Conservation (phyloP, 352 stramenopile species). For the Phytopythium litorale region DNA sequence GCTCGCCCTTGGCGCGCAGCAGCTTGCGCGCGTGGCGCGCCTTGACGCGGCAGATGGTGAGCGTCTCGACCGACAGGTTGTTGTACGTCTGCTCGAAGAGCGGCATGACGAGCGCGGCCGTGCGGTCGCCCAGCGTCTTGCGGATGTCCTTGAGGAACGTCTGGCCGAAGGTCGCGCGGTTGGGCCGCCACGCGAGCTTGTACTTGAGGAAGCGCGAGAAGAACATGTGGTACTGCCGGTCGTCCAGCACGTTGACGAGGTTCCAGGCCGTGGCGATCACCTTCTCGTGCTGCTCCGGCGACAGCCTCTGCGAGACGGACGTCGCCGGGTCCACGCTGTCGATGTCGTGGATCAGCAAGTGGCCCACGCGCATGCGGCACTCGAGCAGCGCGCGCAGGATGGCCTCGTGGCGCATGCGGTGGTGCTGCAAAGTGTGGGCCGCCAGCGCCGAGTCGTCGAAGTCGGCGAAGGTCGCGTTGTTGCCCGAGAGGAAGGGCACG, state of each 20-base stretch:
- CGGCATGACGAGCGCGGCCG: slow-evolving; percentile 67
- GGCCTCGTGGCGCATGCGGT: slow-evolving; percentile 76
- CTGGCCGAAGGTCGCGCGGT: slow-evolving; percentile 67
- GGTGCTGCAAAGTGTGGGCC: slow-evolving; percentile 61
- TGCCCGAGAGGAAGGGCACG: slow-evolving; percentile 77
- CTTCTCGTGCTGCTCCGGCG: slow-evolving; percentile 62
- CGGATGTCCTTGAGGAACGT: slow-evolving; percentile 78
- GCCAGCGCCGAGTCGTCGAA: slow-evolving; percentile 61
- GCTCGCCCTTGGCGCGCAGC: slow-evolving; percentile 40
- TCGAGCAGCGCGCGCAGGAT: slow-evolving; percentile 77
- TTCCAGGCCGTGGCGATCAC: slow-evolving; percentile 84
- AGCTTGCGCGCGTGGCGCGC: slow-evolving; percentile 66
- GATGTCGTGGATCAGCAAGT: slow-evolving; percentile 83
- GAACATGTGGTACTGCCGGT: slow-evolving; percentile 86
- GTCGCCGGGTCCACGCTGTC: slow-evolving; percentile 64
- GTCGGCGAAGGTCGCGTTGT: slow-evolving; percentile 68
- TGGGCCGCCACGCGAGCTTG: slow-evolving; percentile 82
- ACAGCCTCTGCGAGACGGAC: slow-evolving; percentile 54
- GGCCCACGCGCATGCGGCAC: slow-evolving; percentile 77
- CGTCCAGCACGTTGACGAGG: slow-evolving; percentile 78
- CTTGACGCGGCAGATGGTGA: slow-evolving; percentile 84
- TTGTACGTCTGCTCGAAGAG: slow-evolving; percentile 74
- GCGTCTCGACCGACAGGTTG: slow-evolving; percentile 79
- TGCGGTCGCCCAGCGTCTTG: slow-evolving; percentile 52
- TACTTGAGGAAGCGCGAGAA: slow-evolving; percentile 86